phyloP scores from a whole-genome alignment of 1,284 basidiomycete species.

The Moniliophthora roreri region DNA sequence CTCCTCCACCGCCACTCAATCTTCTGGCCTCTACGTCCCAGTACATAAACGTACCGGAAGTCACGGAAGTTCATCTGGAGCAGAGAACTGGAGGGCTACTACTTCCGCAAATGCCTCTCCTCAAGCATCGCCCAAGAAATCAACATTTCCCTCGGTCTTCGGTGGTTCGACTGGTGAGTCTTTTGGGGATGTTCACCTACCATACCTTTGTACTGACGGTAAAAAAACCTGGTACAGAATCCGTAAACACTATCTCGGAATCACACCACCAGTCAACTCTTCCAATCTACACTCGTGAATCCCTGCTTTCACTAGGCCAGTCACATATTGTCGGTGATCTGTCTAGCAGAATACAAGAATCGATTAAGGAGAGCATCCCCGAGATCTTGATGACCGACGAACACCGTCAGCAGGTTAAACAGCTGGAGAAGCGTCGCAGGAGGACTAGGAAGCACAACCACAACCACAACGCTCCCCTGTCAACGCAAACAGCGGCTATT shows the following conservation, averaged over 20 bases:
- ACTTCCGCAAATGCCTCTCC: neutral
- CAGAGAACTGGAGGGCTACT: neutral
- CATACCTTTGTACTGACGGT: too few species aligned
- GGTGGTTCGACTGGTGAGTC: conserved; percentile 9
- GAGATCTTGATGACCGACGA: conserved; percentile 10
- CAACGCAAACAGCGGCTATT: neutral
- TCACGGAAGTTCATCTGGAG: neutral
- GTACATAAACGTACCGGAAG: conserved; percentile 26
- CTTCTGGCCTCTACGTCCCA: conserved; percentile 27
- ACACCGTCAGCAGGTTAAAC: conserved; percentile 2
- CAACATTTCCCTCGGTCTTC: conserved; percentile 2
- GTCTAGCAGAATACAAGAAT: conserved; percentile 6
- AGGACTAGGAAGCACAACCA: neutral
- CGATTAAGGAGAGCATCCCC: conserved; percentile 8
- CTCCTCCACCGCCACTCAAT: conserved; percentile 13
- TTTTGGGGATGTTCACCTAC: neutral
- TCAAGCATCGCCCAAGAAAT: neutral
- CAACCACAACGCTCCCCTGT: neutral
- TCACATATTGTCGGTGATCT: conserved; percentile 5
- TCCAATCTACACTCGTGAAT: conserved; percentile 12
- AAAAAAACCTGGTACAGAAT: neutral
- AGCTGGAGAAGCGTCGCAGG: conserved; percentile 1
- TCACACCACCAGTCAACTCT: neutral
- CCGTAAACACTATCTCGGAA: neutral
- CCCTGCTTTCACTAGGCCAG: conserved; percentile 7